phyloP scores from a whole-genome alignment of 257 asterid genomes.

The Agastache rugosa region DNA sequence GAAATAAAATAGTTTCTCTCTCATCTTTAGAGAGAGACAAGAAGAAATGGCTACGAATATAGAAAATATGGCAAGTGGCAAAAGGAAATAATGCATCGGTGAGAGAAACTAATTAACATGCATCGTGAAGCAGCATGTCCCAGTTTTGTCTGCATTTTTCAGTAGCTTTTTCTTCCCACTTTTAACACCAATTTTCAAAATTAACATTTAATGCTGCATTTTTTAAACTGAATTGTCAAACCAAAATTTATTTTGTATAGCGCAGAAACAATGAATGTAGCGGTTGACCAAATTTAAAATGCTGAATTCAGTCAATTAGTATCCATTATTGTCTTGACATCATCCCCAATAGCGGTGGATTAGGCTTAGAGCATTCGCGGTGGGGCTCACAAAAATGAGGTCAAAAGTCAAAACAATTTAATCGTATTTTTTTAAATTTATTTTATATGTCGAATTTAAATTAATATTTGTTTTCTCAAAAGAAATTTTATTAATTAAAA shows the following conservation, averaged over 20 bases:
- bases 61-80: constrained; percentile 22
- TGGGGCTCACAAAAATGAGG: too few species aligned
- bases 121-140: constrained; percentile 36
- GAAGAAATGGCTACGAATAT: background rate
- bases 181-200: constrained; percentile 12
- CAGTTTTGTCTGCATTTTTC: constrained; percentile 24
- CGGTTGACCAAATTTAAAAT: background rate
- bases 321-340: background rate
- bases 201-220: constrained; percentile 7
- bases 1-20: background rate
- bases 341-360: background rate
- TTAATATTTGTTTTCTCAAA: too few species aligned
- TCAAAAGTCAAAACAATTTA: too few species aligned
- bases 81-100: constrained; percentile 5
- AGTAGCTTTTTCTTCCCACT: background rate
- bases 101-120: background rate
- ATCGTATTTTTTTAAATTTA: too few species aligned
- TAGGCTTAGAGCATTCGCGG: too few species aligned
- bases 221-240: constrained; percentile 9
- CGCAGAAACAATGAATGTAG: constrained; percentile 30
- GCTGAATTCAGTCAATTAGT: background rate
- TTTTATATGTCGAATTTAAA: too few species aligned
- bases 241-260: constrained; percentile 5
- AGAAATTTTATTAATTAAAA: too few species aligned
- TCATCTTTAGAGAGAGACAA: background rate